Evolutionary conservation across 805 yeast species (phyloP).

Genomic region (Kuraishia floccosa): DNA sequence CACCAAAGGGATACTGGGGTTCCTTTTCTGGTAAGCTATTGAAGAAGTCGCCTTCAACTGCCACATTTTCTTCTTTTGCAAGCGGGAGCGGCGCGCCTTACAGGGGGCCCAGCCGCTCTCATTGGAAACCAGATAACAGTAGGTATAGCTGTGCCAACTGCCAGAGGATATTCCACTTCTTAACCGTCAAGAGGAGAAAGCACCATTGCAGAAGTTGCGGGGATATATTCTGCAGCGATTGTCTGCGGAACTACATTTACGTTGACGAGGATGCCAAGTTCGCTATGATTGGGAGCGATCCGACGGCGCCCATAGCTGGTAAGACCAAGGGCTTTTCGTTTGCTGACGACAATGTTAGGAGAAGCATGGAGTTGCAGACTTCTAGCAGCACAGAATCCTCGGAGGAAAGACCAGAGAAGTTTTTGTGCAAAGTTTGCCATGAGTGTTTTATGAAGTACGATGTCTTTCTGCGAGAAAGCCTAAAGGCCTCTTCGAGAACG

Average conservation of each 20-base stretch:
- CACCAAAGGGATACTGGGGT: neutral
- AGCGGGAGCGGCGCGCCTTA: neutral
- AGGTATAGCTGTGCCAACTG: slow-evolving; percentile 62
- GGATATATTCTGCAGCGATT: slow-evolving; percentile 25
- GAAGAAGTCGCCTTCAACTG: neutral
- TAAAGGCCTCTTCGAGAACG: too few relatives aligned
- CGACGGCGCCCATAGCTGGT: slow-evolving; percentile 6
- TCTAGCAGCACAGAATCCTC: slow-evolving; percentile 1
- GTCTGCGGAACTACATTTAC: slow-evolving; percentile 21
- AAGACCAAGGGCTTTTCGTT: neutral
- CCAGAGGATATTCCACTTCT: slow-evolving; percentile 52
- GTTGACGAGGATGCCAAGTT: slow-evolving; percentile 22
- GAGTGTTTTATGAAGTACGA: slow-evolving; percentile 21
- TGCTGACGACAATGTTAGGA: neutral
- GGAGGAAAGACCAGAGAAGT: slow-evolving; percentile 9
- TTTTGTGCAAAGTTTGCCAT: slow-evolving; percentile 21
- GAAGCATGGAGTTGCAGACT: too few relatives aligned
- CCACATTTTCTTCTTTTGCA: neutral
- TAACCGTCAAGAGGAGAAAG: slow-evolving; percentile 50
- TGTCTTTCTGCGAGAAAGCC: slow-evolving; percentile 17
- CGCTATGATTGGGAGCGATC: slow-evolving; percentile 12
- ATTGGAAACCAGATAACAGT: slow-evolving; percentile 67
- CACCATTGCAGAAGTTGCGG: slow-evolving; percentile 31
- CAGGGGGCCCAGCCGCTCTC: slow-evolving; percentile 39
- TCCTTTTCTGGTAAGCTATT: neutral